Evolutionary conservation across 148 eudicot genomes (phyloP).

Genomic region (Persicaria maculosa): DNA sequence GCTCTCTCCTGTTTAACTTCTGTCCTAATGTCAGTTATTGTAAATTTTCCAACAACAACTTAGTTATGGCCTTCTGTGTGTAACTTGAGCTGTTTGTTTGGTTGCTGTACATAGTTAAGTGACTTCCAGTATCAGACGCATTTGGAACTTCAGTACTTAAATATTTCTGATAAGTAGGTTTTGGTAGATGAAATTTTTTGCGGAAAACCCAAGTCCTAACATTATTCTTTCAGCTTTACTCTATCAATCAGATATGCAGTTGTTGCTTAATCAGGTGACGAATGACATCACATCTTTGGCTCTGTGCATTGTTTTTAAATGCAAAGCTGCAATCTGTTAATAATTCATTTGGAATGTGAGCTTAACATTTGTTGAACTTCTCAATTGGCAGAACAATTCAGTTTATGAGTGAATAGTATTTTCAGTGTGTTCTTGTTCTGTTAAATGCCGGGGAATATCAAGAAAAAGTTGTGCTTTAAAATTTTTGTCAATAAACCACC

Average conservation of each 20-base stretch:
- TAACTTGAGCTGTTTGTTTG: background rate
- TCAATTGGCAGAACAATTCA: background rate
- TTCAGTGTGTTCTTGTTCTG: background rate
- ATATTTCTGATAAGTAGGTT: background rate
- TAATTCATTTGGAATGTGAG: background rate
- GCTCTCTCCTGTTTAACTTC: constrained; percentile 19
- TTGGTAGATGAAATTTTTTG: background rate
- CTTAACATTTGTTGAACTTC: background rate
- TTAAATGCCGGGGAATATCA: background rate
- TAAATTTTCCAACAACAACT: background rate
- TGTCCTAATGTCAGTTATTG: background rate
- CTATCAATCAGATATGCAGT: background rate
- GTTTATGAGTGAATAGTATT: background rate
- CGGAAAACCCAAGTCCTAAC: background rate
- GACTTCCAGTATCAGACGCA: background rate
- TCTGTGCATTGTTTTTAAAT: background rate
- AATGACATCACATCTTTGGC: background rate
- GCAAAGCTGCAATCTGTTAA: background rate
- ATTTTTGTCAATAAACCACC: background rate
- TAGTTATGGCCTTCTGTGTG: background rate
- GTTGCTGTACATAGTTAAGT: background rate
- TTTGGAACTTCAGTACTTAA: background rate
- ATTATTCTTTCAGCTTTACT: background rate
- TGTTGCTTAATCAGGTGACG: background rate
- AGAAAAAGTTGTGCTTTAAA: background rate